These are phyloP conservation scores for Fragosphaeria purpurea DNA, from an alignment of 2,329 filamentous ascomycete genomes.

Conservation along the genomic window DNA sequence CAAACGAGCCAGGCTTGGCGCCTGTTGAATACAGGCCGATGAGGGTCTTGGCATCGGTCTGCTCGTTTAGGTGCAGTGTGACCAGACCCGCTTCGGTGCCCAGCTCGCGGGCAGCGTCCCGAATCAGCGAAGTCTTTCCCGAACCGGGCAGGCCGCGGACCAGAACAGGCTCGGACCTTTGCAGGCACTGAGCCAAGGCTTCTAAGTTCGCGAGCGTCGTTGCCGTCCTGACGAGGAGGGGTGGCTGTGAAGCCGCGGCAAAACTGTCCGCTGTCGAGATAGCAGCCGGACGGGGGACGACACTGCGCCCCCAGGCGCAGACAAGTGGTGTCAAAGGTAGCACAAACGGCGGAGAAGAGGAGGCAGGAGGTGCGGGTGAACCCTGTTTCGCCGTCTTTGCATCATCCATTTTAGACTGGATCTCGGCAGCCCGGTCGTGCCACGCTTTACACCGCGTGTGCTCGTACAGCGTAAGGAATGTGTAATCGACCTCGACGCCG, in stretches of 20 bases:
- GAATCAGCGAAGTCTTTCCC: slow-evolving; percentile 81
- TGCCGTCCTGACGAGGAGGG: slow-evolving; percentile 55
- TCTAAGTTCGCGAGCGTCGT: slow-evolving; percentile 67
- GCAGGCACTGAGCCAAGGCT: slow-evolving; percentile 56
- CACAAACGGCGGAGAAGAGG: slow-evolving; percentile 7
- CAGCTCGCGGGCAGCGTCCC: slow-evolving; percentile 70
- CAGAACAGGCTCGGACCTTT: slow-evolving; percentile 60
- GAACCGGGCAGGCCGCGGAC: slow-evolving; percentile 75
- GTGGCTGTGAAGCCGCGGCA: slow-evolving; percentile 21
- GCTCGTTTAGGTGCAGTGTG: slow-evolving; percentile 92
- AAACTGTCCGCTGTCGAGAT: slow-evolving; percentile 13
- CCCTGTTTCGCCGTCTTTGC: no score
- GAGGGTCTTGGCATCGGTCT: slow-evolving; percentile 94
- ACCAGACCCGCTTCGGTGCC: slow-evolving; percentile 76
- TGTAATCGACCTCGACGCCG: slow-evolving; percentile 64
- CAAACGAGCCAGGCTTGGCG: slow-evolving; percentile 76
- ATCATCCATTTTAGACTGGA: slow-evolving; percentile 10
- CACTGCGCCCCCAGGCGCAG: slow-evolving; percentile 52
- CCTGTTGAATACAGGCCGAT: slow-evolving; percentile 91
- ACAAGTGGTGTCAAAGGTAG: slow-evolving; percentile 48
- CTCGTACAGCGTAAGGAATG: slow-evolving; percentile 55
- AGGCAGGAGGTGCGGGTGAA: background rate
- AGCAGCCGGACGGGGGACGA: slow-evolving; percentile 54
- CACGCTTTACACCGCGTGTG: slow-evolving; percentile 40
- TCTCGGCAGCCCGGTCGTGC: slow-evolving; percentile 20